Evolutionary conservation across 2,329 filamentous ascomycete genomes (phyloP).

Genomic region (Cercospora citrullina): DNA sequence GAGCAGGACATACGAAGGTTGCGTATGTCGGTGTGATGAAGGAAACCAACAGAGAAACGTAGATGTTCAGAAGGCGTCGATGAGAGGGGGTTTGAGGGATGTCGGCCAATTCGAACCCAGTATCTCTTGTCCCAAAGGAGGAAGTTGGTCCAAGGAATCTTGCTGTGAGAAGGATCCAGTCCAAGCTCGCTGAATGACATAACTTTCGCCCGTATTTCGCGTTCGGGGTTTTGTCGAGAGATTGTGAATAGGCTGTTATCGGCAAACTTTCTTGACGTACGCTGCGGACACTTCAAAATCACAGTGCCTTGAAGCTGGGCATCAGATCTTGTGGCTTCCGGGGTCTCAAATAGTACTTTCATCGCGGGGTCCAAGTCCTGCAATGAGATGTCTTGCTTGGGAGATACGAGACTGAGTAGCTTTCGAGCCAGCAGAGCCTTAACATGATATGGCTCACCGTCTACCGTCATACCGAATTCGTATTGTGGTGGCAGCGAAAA

Average conservation of each 20-base stretch:
- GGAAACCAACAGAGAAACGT: conserved; percentile 7
- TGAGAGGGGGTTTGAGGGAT: background rate
- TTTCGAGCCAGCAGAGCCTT: conserved; percentile 50
- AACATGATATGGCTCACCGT: conserved; percentile 14
- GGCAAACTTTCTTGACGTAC: background rate
- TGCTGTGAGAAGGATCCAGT: too few relatives aligned
- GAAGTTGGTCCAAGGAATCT: conserved; percentile 34
- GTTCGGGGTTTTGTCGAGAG: background rate
- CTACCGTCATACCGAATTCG: background rate
- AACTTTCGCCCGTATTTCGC: background rate
- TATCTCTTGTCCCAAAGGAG: conserved; percentile 57
- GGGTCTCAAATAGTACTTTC: conserved; percentile 16
- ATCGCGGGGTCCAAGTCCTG: conserved; percentile 47
- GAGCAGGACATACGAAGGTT: background rate
- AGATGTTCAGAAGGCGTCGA: background rate
- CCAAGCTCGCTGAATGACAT: background rate
- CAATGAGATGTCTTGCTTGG: conserved; percentile 47
- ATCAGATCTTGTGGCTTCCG: background rate
- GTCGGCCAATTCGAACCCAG: conserved; percentile 52
- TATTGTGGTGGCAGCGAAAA: conserved; percentile 12
- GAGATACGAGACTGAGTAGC: conserved; percentile 53
- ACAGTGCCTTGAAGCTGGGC: background rate
- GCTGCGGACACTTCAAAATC: conserved; percentile 4
- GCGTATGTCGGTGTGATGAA: background rate
- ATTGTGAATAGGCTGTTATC: background rate